Evolutionary conservation across 768 basidiomycete genomes (phyloP), one percentile per base, ranked within the genome.

Genomic region (Porphyrellus cyaneotinctus): DNA sequence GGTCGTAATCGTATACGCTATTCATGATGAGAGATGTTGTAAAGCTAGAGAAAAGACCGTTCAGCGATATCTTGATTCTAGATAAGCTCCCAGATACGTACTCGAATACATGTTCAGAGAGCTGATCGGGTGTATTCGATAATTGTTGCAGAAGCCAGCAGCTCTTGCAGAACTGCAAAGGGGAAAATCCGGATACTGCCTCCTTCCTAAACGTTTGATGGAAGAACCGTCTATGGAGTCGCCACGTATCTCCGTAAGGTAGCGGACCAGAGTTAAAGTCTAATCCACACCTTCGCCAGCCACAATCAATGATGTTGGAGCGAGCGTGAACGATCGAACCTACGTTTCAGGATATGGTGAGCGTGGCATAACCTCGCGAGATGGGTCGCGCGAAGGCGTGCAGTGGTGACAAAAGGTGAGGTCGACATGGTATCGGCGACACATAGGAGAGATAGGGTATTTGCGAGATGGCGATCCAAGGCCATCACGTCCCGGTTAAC

Each of bases 371-470:
- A 63, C 15, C 65, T 60, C 49, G 83, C 79, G 35, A 97, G 76
- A 7, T 73, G 69, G 38, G 72, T 70, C 1, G 89, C 88, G 2
- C 88, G 87, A 2, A 63, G 63, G 31, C 69, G 71, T 30, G 56
- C 35, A 22, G 17, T 3, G 4, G 55, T 15, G 8, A 33, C 42
- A 11, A 65, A 74, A 12, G 84, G 80, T 39, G 74, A 74, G 22
- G 68, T 62, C 0, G 64, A 42, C n/a, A 88, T 63, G 0, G 91
- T 95, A 61, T 95, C 91, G 0, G 93, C 91, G 28, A 98, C 74
- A 57, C 88, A 85, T 39, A 91, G 82, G 22, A 97, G 72, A 14
- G 73, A 65, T n/a, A 78, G 48, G 9, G 64, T 58, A 6, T 28
- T 20, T 3, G 68, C 59, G 42, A 87, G 69, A 59, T 79, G 79